These are phyloP conservation scores for Raffaelea ambrosiae DNA, from an alignment of 2,329 filamentous ascomycete genomes.

Conservation along the genomic window DNA sequence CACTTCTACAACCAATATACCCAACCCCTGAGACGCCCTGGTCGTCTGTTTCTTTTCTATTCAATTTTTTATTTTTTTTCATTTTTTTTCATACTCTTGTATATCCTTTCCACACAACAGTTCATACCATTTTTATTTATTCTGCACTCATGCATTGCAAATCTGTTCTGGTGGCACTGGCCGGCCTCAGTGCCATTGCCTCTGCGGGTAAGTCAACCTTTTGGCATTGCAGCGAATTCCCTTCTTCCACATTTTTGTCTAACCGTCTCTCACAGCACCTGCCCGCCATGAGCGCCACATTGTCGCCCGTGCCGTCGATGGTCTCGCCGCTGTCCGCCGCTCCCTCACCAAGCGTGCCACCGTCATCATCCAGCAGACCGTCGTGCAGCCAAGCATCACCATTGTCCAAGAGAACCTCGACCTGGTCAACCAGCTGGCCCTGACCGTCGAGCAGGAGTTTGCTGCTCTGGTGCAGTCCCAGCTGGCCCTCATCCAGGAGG, in stretches of 20 bases:
- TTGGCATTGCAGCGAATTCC: too few species aligned
- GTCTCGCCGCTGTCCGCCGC: constrained; percentile 3
- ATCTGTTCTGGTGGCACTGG: constrained; percentile 17
- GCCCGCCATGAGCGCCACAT: constrained; percentile 10
- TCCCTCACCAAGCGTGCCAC: constrained; percentile 15
- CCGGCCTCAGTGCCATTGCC: constrained; percentile 19
- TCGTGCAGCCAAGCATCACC: constrained; percentile 19
- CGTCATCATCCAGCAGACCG: constrained; percentile 24
- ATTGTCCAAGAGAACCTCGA: constrained; percentile 27
- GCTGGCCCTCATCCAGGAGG: constrained; percentile 24
- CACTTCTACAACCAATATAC: too few species aligned
- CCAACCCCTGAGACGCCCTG: too few species aligned
- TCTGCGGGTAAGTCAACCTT: constrained; percentile 21
- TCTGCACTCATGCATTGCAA: not conserved
- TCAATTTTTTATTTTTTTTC: constrained; percentile 1
- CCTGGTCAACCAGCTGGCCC: constrained; percentile 23
- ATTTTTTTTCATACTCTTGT: too few species aligned
- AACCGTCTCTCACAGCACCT: too few species aligned
- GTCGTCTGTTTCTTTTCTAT: constrained; percentile 1
- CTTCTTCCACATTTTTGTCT: too few species aligned
- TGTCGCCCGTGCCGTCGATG: constrained; percentile 7
- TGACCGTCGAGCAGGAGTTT: constrained; percentile 27
- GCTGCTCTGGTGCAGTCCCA: constrained; percentile 27
- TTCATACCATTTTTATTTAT: not conserved
- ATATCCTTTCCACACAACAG: not conserved